Percentiles rank a stretch among this genome's conserved stretches.
These are phyloP conservation scores for Rhizophora mangle DNA, from an alignment of 345 rosid species.

Conservation along the genomic window DNA sequence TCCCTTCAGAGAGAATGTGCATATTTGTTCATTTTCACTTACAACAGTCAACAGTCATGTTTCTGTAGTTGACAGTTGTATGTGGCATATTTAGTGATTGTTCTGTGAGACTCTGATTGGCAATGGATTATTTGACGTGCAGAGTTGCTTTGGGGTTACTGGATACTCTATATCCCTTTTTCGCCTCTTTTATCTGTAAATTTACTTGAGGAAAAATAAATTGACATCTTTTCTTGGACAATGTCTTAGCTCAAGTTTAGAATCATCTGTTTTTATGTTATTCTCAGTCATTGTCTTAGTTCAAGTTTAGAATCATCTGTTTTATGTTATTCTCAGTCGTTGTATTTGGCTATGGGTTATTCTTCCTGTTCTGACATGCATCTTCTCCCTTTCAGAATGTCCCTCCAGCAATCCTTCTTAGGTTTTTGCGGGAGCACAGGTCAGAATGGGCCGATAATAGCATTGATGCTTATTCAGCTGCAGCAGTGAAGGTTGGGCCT, in stretches of 20 bases:
- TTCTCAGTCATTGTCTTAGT: background rate
- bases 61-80: too few species aligned
- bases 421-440: slow-evolving; percentile 94
- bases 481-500: slow-evolving; percentile 94
- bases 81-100: too few species aligned
- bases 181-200: too few species aligned
- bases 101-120: too few species aligned
- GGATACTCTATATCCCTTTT: too few species aligned
- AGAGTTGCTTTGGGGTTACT: too few species aligned
- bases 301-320: background rate
- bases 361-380: background rate
- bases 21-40: too few species aligned
- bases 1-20: too few species aligned
- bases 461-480: slow-evolving; percentile 92
- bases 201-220: too few species aligned
- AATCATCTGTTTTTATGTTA: background rate
- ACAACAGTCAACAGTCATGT: too few species aligned
- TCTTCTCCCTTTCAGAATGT: slow-evolving; percentile 58
- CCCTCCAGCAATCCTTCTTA: slow-evolving; percentile 90
- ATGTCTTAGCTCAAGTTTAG: background rate
- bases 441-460: slow-evolving; percentile 99
- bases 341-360: background rate
- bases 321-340: background rate
- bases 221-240: too few species aligned
- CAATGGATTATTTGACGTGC: too few species aligned